Conservation (phyloP, 495 filamentous ascomycete species). For the Trichoderma orchidacearum region DNA sequence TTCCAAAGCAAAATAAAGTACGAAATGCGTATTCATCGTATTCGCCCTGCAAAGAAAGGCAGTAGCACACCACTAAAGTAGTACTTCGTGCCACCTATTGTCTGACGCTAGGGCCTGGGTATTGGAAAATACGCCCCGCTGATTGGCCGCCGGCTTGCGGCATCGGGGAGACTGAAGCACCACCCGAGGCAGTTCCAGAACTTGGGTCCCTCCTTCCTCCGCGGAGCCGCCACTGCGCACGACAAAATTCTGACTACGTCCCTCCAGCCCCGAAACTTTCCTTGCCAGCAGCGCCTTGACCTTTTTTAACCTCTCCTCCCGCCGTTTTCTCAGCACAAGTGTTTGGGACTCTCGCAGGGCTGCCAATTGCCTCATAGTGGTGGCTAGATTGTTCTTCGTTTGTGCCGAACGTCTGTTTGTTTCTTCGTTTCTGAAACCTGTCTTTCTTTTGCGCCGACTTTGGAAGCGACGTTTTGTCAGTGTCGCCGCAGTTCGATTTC, state of each 20-base stretch:
- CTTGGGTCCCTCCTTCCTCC: neutral
- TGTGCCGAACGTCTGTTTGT: too few species aligned
- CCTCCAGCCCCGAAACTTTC: neutral
- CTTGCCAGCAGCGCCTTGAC: neutral
- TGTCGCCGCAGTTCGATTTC: neutral
- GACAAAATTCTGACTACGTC: neutral
- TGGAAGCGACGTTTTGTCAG: neutral
- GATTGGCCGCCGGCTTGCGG: neutral
- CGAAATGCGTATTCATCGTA: too few species aligned
- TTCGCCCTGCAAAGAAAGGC: too few species aligned
- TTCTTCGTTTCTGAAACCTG: too few species aligned
- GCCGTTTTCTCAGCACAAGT: neutral
- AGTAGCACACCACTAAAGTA: too few species aligned
- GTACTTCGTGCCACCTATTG: too few species aligned
- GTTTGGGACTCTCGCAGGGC: too few species aligned
- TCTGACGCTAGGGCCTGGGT: too few species aligned
- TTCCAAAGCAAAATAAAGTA: too few species aligned
- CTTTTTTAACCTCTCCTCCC: neutral
- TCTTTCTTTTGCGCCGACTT: neutral
- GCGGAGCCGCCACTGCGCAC: neutral
- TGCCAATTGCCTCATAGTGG: too few species aligned
- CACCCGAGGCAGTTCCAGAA: neutral
- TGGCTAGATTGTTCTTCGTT: too few species aligned
- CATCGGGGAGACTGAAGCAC: neutral
- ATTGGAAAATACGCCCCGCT: neutral